Evolutionary conservation across 2,329 filamentous ascomycete genomes (phyloP), one percentile per base, ranked within the genome.

Genomic region (Neonectria coccinea): DNA sequence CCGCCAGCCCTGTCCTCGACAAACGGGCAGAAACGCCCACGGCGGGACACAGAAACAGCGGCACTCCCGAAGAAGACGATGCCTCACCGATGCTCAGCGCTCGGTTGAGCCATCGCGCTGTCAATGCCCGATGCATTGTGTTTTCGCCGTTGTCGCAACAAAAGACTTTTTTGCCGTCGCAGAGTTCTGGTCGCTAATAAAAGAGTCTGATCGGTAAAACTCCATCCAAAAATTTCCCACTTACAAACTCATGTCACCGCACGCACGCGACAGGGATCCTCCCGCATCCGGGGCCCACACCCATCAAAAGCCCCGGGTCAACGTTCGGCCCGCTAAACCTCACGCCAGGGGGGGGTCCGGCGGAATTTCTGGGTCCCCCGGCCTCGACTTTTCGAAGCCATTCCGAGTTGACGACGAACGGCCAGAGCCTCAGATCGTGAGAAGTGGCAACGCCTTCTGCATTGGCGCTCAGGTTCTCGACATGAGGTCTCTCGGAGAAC

Each of bases 401-500:
- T 69, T 62, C 60, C 68, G 64, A 71, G 16, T 20, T 14, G 48
- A 51, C 47, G 45, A 47, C 53, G 56, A 66, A 52, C 67, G 59
- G 67, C 60, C 33, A 22, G 39, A 59, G 51, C 16, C 22, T 45
- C 29, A 60, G 66, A 65, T 54, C 62, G 33, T 41, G 57, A 66
- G 64, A 62, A 64, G 58, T 63, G 51, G 27, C 45, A 50, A 63
- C 47, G 62, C 63, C 67, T 72, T 72, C 72, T 62, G 41, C 56
- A 64, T 63, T 56, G 52, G 65, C 67, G 55, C 50, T 56, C 58
- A 48, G 59, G 57, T 66, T 55, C 64, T 53, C 74, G 79, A 70
- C 29, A 81, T 81, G 79, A 76, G 79, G 70, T 76, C 83, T 69
- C 79, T 91, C 80, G 77, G 87, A 75, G 88, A 89, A 81, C 90